phyloP scores from a whole-genome alignment of 345 rosid species.

The Excoecaria cochinchinensis region DNA sequence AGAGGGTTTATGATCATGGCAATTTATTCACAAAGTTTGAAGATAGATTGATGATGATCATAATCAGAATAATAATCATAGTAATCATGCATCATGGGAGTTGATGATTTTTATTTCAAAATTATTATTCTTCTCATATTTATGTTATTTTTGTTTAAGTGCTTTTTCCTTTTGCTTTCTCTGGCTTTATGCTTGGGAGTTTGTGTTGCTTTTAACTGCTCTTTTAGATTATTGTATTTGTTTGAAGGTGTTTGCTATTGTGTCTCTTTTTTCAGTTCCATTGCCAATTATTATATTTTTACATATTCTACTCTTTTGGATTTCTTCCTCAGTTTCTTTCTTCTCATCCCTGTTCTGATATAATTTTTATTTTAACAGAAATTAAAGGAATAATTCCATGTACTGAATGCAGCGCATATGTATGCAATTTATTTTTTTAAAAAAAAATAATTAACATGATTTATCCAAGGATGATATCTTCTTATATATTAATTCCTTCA shows the following conservation, averaged over 20 bases:
- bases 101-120: background rate
- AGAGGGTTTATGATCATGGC: conserved; percentile 3
- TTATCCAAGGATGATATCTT: too few species aligned
- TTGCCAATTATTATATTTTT: background rate
- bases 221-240: conserved; percentile 42
- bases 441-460: too few species aligned
- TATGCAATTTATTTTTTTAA: too few species aligned
- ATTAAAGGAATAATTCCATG: too few species aligned
- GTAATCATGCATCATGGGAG: background rate
- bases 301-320: conserved; percentile 27
- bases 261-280: conserved; percentile 28
- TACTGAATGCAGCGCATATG: too few species aligned
- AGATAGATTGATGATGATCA: conserved; percentile 12
- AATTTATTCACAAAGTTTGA: conserved; percentile 8
- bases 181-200: conserved; percentile 51
- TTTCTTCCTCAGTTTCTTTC: conserved; percentile 30
- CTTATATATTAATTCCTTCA: background rate
- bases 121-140: conserved; percentile 6
- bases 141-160: conserved; percentile 13
- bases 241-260: conserved; percentile 56
- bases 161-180: background rate
- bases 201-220: conserved; percentile 34
- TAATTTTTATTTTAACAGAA: too few species aligned
- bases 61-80: background rate
- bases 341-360: conserved; percentile 8